Percentiles rank a stretch among this genome's conserved stretches.
Conservation (phyloP, 1,139 yeast species). For the Lodderomyces margitis region DNA sequence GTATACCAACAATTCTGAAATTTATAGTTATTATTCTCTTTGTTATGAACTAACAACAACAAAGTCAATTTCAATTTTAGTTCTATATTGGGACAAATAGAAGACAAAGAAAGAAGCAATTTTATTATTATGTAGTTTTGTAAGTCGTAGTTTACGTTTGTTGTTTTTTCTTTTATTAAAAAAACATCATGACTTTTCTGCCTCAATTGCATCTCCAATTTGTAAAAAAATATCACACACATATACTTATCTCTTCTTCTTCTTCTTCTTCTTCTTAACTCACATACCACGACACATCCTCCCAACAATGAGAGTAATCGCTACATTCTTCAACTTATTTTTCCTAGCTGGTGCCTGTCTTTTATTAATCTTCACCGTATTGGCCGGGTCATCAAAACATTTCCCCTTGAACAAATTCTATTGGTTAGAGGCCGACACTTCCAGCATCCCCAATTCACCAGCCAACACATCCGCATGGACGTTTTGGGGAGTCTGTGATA, state of each 20-base stretch:
- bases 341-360: slow-evolving; percentile 54
- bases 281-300: neutral
- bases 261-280: neutral
- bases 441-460: slow-evolving; percentile 53
- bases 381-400: slow-evolving; percentile 62
- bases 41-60: too few species aligned
- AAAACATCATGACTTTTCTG: neutral
- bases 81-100: too few species aligned
- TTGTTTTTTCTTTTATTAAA: neutral
- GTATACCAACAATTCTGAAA: too few species aligned
- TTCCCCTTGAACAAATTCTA: slow-evolving; percentile 66
- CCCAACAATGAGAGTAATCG: slow-evolving; percentile 32
- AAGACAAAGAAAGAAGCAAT: too few species aligned
- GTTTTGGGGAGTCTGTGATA: slow-evolving; percentile 75
- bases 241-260: neutral
- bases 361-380: slow-evolving; percentile 57
- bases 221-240: neutral
- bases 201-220: neutral
- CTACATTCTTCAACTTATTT: slow-evolving; percentile 37
- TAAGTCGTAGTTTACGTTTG: too few species aligned
- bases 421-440: slow-evolving; percentile 72
- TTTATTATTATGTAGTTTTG: too few species aligned
- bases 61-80: too few species aligned
- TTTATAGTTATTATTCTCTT: too few species aligned
- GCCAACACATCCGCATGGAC: slow-evolving; percentile 62